Percentiles rank a stretch among this genome's conserved stretches.
Evolutionary conservation across 768 basidiomycete species (phyloP).

Genomic region (Flagelloscypha sp.): DNA sequence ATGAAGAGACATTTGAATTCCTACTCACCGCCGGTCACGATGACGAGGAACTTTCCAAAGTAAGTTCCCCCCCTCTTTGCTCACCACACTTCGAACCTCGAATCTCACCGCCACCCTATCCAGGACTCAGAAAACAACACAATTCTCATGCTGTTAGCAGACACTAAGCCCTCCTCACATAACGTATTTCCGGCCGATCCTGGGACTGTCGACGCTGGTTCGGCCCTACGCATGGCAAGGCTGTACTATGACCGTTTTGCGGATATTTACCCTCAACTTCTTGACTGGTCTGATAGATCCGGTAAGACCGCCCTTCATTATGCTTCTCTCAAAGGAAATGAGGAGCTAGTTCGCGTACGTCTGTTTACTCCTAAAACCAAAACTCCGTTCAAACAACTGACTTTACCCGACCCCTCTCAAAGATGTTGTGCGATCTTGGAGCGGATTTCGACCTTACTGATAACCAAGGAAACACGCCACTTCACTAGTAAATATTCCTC

Average conservation of each 20-base stretch:
- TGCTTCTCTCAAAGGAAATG: slow-evolving; percentile 82
- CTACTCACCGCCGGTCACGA: slow-evolving; percentile 82
- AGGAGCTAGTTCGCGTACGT: slow-evolving; percentile 78
- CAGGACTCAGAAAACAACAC: slow-evolving; percentile 93
- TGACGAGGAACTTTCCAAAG: slow-evolving; percentile 86
- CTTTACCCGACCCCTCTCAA: slow-evolving; percentile 9
- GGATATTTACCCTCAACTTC: slow-evolving; percentile 76
- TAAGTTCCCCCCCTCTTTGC: slow-evolving; percentile 28
- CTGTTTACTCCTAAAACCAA: slow-evolving; percentile 8
- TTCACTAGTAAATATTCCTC: slow-evolving; percentile 71
- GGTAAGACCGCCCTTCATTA: slow-evolving; percentile 89
- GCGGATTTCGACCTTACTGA: slow-evolving; percentile 89
- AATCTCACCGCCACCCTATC: slow-evolving; percentile 11
- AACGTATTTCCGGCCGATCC: slow-evolving; percentile 39
- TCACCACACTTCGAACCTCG: slow-evolving; percentile 7
- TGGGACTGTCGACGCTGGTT: slow-evolving; percentile 54
- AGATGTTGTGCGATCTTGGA: slow-evolving; percentile 89
- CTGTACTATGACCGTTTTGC: slow-evolving; percentile 79
- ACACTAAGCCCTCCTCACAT: slow-evolving; percentile 49
- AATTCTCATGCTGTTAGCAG: slow-evolving; percentile 87
- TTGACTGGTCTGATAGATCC: slow-evolving; percentile 88
- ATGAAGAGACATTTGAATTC: slow-evolving; percentile 92
- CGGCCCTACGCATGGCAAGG: slow-evolving; percentile 78
- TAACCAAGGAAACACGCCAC: slow-evolving; percentile 83
- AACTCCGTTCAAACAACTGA: too few species aligned